A percentile compares a stretch with the other conserved stretches of the same genome.
These are phyloP conservation scores for Ascoidea rubescens DNA, from an alignment of 805 yeast species.

Conservation along the genomic window DNA sequence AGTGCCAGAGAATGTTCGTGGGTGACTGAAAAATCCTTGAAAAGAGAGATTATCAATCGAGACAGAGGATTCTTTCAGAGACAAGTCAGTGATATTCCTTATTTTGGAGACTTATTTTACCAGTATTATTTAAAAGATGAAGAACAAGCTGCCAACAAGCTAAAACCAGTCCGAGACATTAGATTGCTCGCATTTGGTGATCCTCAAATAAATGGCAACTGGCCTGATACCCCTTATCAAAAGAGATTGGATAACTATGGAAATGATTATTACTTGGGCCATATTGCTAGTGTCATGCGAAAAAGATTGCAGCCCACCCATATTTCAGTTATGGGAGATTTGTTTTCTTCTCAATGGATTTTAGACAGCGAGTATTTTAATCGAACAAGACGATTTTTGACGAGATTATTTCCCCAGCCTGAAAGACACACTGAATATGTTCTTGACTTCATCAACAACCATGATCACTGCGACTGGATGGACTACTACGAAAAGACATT, in stretches of 20 bases:
- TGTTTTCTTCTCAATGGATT: conserved; percentile 92
- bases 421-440: conserved; percentile 33
- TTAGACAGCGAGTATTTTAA: conserved; percentile 72
- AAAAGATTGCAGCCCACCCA: conserved; percentile 55
- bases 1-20: background rate
- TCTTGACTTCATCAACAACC: conserved; percentile 30
- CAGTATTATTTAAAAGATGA: background rate
- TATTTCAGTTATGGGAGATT: conserved; percentile 86
- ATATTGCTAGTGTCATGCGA: conserved; percentile 58
- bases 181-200: conserved; percentile 81
- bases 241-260: conserved; percentile 77
- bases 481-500: conserved; percentile 19
- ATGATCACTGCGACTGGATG: conserved; percentile 45
- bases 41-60: background rate
- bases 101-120: background rate
- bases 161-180: conserved; percentile 27
- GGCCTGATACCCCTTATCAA: conserved; percentile 56
- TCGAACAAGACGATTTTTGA: conserved; percentile 61
- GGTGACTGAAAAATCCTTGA: background rate
- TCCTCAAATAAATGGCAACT: conserved; percentile 90
- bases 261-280: conserved; percentile 82
- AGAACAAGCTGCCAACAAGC: background rate
- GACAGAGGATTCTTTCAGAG: background rate
- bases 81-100: background rate
- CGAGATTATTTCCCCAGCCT: conserved; percentile 53